Percentiles rank a stretch among this genome's conserved stretches.
These are phyloP conservation scores for Xylaria sp. DNA, from an alignment of 2,329 filamentous ascomycete species.

Conservation along the genomic window DNA sequence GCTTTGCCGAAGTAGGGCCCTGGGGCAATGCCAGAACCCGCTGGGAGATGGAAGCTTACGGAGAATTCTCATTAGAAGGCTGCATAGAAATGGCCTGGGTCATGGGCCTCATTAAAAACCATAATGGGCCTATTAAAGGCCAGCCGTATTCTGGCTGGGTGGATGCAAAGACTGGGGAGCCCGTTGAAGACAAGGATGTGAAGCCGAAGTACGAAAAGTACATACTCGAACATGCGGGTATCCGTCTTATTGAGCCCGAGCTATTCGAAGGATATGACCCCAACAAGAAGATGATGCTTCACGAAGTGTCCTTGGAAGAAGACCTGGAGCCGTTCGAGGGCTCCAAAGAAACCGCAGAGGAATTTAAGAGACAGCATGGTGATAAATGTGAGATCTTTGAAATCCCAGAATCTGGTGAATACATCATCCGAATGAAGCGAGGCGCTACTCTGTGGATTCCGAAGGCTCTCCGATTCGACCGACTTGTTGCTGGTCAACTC, in stretches of 20 bases:
- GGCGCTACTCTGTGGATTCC: conserved; percentile 94
- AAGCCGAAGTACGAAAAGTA: conserved; percentile 98
- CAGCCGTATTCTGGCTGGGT: conserved; percentile 98
- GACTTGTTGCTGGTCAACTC: conserved; percentile 95
- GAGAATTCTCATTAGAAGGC: conserved; percentile 95
- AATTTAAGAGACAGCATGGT: conserved; percentile 96
- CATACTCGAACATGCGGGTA: conserved; percentile 96
- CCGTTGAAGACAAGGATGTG: conserved; percentile 97
- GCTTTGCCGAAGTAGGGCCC: conserved; percentile 94
- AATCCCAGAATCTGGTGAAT: conserved; percentile 92
- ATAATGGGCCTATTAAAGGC: conserved; percentile 95
- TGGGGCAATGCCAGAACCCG: conserved; percentile 99
- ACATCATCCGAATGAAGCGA: conserved; percentile 93
- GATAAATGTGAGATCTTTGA: conserved; percentile 99
- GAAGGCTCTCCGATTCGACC: conserved; percentile 96
- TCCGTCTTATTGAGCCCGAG: conserved; percentile 96
- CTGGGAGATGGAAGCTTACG: conserved; percentile 99
- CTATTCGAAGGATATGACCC: conserved; percentile 97
- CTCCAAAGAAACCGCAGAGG: conserved; percentile 95
- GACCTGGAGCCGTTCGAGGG: conserved; percentile 97
- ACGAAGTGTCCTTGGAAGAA: conserved; percentile 97
- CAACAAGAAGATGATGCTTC: conserved; percentile 97
- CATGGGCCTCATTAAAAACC: conserved; percentile 99
- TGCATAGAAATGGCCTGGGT: conserved; percentile 99
- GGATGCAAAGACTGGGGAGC: conserved; percentile 91